phyloP scores from a whole-genome alignment of 352 stramenopile genomes.

The Globisporangium sylvaticum region DNA sequence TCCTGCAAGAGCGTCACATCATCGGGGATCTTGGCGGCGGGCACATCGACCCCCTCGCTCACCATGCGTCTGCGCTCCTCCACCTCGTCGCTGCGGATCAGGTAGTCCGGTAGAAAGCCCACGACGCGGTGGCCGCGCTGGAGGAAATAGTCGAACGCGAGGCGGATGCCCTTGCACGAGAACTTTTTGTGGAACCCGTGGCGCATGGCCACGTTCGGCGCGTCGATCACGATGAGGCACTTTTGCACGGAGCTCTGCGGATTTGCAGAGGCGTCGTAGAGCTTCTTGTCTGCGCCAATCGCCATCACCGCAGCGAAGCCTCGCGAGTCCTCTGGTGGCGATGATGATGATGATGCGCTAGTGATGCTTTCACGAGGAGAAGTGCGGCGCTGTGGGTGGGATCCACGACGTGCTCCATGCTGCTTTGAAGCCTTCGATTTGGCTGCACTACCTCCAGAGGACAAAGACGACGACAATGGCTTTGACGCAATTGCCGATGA shows the following conservation, averaged over 20 bases:
- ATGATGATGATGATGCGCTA: neutral
- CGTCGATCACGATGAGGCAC: constrained; percentile 64
- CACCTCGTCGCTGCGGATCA: constrained; percentile 55
- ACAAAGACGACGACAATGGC: neutral
- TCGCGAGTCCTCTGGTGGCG: constrained; percentile 4
- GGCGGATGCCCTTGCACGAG: constrained; percentile 65
- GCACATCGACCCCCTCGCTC: constrained; percentile 24
- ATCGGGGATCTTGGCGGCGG: constrained; percentile 61
- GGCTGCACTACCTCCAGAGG: neutral
- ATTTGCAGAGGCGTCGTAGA: constrained; percentile 23
- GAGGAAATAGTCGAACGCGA: constrained; percentile 73
- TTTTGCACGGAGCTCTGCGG: constrained; percentile 18
- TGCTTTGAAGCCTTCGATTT: neutral
- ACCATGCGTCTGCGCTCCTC: constrained; percentile 25
- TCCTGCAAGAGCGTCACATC: constrained; percentile 60
- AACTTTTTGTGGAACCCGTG: constrained; percentile 75
- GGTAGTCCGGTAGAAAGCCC: constrained; percentile 83
- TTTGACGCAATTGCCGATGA: neutral
- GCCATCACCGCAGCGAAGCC: constrained; percentile 44
- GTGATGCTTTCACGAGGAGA: neutral
- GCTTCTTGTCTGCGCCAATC: constrained; percentile 29
- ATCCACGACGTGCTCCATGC: neutral
- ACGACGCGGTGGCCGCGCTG: constrained; percentile 68
- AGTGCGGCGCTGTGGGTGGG: neutral
- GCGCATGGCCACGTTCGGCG: constrained; percentile 78